phyloP scores from a whole-genome alignment of 257 asterid species.

The Lithospermum erythrorhizon region DNA sequence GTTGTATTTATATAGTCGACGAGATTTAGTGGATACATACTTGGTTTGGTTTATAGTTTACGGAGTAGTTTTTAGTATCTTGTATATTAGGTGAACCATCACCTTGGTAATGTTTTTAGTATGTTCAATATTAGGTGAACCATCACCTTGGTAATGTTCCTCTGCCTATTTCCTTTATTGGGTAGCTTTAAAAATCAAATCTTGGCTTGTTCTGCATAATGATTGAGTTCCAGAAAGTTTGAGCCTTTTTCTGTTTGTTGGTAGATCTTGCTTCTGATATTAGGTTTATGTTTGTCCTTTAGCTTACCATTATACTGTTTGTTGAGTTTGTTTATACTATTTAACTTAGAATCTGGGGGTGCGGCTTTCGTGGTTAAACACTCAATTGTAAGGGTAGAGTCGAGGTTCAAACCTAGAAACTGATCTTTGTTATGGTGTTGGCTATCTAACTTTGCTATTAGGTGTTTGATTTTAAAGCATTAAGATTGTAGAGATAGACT shows the following conservation, averaged over 20 bases:
- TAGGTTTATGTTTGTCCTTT: conserved; percentile 2
- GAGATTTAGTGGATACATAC: too few species aligned
- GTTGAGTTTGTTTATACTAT: background rate
- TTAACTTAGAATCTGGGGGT: background rate
- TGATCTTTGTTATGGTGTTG: conserved; percentile 3
- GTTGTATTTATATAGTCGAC: too few species aligned
- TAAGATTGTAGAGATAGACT: conserved; percentile 9
- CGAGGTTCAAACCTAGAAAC: too few species aligned
- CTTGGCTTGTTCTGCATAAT: conserved; percentile 15
- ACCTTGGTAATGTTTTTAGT: too few species aligned
- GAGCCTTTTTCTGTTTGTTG: background rate
- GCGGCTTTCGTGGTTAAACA: too few species aligned
- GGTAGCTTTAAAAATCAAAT: conserved; percentile 5
- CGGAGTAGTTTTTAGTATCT: conserved; percentile 3
- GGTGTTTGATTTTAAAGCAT: background rate
- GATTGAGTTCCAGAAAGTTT: too few species aligned
- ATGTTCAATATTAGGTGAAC: conserved; percentile 4
- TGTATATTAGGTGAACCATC: too few species aligned
- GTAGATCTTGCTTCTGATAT: background rate
- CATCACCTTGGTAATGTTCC: conserved; percentile 5
- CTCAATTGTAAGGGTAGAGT: too few species aligned
- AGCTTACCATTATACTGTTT: too few species aligned
- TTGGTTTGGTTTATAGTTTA: background rate
- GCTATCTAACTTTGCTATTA: conserved; percentile 1
- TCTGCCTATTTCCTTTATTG: too few species aligned